Evolutionary conservation across 139 green algal species (phyloP).

Genomic region (Tetradesmus lagerheimii): DNA sequence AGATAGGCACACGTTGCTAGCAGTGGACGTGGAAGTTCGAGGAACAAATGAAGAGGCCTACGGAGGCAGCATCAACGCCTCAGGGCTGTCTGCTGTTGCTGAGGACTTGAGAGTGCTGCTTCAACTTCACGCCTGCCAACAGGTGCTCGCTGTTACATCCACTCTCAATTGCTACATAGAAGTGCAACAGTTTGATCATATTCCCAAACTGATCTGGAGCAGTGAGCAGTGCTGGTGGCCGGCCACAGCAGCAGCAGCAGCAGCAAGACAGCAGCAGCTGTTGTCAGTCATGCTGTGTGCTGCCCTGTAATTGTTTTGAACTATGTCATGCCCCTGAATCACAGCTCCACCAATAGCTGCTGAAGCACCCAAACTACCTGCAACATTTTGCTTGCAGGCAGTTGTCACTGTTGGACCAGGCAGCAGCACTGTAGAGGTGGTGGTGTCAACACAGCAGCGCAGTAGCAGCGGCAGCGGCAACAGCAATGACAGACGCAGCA

Average conservation of each 20-base stretch:
- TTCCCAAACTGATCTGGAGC: neutral
- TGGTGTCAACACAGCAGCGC: neutral
- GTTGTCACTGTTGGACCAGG: neutral
- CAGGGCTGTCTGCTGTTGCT: neutral
- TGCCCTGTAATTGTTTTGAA: no score
- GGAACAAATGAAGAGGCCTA: no score
- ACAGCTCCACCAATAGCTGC: neutral
- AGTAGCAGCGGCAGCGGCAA: neutral
- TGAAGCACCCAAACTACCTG: neutral
- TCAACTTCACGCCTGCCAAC: neutral
- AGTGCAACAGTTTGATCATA: neutral
- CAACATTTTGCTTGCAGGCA: neutral
- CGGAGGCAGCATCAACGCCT: no score
- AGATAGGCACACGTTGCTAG: no score
- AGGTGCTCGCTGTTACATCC: neutral
- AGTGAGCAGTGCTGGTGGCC: no score
- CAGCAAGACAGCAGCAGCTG: no score
- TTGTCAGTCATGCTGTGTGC: no score
- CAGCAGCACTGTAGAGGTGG: neutral
- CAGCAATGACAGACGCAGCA: neutral
- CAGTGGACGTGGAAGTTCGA: no score
- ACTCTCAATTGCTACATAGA: neutral
- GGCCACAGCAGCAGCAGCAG: no score
- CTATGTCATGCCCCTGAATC: no score
- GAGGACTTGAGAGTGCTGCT: neutral